Conservation (phyloP, 2,329 filamentous ascomycete genomes). For the Fusarium vanettenii region DNA sequence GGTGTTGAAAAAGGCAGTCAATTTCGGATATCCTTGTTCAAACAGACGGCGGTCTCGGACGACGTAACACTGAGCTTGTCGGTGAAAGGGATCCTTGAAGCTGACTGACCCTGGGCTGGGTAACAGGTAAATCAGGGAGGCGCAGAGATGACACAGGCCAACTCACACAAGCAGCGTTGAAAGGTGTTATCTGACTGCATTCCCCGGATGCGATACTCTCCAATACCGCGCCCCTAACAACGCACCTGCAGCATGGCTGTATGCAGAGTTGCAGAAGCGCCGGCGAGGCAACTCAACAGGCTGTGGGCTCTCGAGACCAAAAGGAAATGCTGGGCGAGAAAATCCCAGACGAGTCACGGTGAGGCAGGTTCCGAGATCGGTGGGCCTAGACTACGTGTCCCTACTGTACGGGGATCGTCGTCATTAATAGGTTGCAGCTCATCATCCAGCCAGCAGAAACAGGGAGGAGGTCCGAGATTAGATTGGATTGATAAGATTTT, state of each 20-base stretch:
- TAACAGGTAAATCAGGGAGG: conserved; percentile 16
- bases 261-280: conserved; percentile 13
- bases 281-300: conserved; percentile 8
- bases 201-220: not conserved
- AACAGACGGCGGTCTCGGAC: not conserved
- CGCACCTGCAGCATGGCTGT: conserved; percentile 5
- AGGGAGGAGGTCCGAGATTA: conserved; percentile 38
- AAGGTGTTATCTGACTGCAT: conserved; percentile 20
- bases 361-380: conserved; percentile 36
- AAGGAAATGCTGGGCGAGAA: conserved; percentile 13
- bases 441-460: conserved; percentile 2
- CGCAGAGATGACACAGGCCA: conserved; percentile 22
- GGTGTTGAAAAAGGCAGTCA: conserved; percentile 3
- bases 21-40: conserved; percentile 22
- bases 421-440: conserved; percentile 17
- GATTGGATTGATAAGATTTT: conserved; percentile 46
- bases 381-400: not conserved
- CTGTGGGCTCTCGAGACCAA: conserved; percentile 4
- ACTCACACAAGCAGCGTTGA: conserved; percentile 10
- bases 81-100: conserved; percentile 32
- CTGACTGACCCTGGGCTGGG: not conserved
- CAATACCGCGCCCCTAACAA: not conserved
- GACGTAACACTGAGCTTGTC: conserved; percentile 18
- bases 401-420: not conserved
- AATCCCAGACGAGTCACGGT: not conserved